These are phyloP conservation scores for Nectriaceae sp. DNA, from an alignment of 2,329 filamentous ascomycete genomes.

Conservation along the genomic window DNA sequence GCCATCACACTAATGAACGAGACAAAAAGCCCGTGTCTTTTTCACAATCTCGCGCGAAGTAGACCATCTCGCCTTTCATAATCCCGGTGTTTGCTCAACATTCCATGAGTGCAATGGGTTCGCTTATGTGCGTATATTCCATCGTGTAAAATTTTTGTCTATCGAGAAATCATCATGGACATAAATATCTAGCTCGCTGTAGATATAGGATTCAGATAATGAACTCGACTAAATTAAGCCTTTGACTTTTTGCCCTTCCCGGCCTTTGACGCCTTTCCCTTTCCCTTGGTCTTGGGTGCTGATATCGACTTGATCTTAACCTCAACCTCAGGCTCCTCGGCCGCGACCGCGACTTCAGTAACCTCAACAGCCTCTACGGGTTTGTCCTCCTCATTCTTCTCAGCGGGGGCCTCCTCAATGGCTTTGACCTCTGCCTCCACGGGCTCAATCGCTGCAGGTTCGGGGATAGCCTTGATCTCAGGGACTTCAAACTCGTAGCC, in stretches of 20 bases:
- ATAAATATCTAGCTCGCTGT: slow-evolving; percentile 28
- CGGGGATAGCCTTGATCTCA: slow-evolving; percentile 60
- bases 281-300: slow-evolving; percentile 27
- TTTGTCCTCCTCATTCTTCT: slow-evolving; percentile 27
- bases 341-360: slow-evolving; percentile 24
- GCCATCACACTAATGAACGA: slow-evolving; percentile 38
- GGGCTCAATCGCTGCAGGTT: slow-evolving; percentile 42
- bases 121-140: slow-evolving; percentile 62
- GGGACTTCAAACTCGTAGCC: slow-evolving; percentile 84
- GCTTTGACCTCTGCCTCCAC: slow-evolving; percentile 33
- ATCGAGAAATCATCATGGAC: slow-evolving; percentile 27
- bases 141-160: slow-evolving; percentile 18
- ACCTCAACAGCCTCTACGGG: slow-evolving; percentile 20
- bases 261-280: slow-evolving; percentile 37
- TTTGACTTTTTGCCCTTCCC: slow-evolving; percentile 39
- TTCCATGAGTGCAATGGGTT: slow-evolving; percentile 56
- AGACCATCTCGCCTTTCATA: slow-evolving; percentile 61
- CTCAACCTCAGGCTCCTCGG: slow-evolving; percentile 20
- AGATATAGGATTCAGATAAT: slow-evolving; percentile 21
- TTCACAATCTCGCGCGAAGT: slow-evolving; percentile 53
- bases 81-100: slow-evolving; percentile 55
- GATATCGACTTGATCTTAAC: slow-evolving; percentile 18
- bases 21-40: slow-evolving; percentile 40
- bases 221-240: slow-evolving; percentile 30
- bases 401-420: slow-evolving; percentile 40